phyloP scores from a whole-genome alignment of 345 rosid genomes.

The Angophora floribunda region DNA sequence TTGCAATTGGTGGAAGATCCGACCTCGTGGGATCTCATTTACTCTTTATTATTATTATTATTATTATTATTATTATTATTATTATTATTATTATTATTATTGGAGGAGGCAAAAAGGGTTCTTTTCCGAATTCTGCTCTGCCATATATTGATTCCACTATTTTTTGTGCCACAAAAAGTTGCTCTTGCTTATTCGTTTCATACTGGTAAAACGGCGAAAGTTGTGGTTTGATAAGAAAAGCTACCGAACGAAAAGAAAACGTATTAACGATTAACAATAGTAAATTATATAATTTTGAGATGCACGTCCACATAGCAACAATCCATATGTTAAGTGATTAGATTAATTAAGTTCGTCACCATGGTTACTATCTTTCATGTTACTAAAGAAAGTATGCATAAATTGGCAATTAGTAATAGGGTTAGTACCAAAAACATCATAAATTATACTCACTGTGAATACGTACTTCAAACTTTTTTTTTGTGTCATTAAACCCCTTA shows the following conservation, averaged over 20 bases:
- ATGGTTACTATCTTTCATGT: neutral
- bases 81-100: neutral
- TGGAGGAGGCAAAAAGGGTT: neutral
- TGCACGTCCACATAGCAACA: neutral
- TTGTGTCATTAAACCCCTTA: no score
- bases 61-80: no score
- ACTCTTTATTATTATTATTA: neutral
- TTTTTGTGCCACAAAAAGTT: neutral
- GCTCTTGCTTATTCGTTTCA: neutral
- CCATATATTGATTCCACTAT: neutral
- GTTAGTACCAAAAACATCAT: neutral
- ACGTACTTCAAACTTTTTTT: no score
- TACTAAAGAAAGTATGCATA: neutral
- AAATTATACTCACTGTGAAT: rapidly evolving
- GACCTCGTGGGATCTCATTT: neutral
- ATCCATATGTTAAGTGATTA: neutral
- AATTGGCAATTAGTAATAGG: neutral
- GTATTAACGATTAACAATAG: neutral
- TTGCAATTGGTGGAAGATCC: neutral
- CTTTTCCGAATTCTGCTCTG: neutral
- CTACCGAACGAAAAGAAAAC: neutral
- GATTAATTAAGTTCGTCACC: neutral
- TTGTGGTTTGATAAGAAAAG: neutral
- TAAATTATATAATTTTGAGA: no score
- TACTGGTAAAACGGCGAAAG: neutral